phyloP scores from a whole-genome alignment of 2,329 filamentous ascomycete species.

The Apiospora kogelbergensis region DNA sequence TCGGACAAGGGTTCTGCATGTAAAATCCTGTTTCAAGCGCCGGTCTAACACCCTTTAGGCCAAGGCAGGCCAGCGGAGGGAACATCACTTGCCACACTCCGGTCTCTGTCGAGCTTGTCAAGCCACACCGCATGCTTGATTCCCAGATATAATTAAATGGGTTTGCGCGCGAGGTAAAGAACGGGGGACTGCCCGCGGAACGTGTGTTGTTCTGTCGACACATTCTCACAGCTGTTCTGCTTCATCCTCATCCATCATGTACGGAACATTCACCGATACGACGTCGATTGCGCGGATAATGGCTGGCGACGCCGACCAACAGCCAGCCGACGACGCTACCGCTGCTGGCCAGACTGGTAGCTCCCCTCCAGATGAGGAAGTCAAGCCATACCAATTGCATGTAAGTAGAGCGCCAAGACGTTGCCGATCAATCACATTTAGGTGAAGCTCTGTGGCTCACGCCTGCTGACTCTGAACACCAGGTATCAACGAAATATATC shows the following conservation, averaged over 20 bases:
- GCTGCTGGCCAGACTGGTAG: conserved; percentile 19
- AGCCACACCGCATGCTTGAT: conserved; percentile 30
- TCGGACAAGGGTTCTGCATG: not conserved
- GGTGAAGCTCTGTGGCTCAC: not conserved
- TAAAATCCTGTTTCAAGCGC: conserved; percentile 5
- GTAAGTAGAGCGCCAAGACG: conserved; percentile 38
- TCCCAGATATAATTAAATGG: conserved; percentile 22
- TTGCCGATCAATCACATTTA: not conserved
- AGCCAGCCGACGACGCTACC: conserved; percentile 25
- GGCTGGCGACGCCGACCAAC: conserved; percentile 20
- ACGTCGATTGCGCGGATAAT: conserved; percentile 16
- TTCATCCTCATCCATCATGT: not conserved
- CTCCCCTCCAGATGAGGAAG: conserved; percentile 33
- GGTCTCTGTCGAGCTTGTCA: conserved; percentile 28
- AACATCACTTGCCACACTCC: conserved; percentile 16
- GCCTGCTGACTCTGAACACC: not conserved
- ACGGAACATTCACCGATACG: not conserved
- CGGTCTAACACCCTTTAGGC: not conserved
- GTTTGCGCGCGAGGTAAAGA: conserved; percentile 6
- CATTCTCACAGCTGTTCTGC: not conserved
- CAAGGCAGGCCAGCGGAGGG: not conserved
- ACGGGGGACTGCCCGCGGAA: conserved; percentile 13
- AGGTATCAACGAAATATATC: conserved; percentile 68
- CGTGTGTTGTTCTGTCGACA: conserved; percentile 15
- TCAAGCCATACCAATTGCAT: conserved; percentile 57